Conservation (phyloP, 2,329 filamentous ascomycete genomes). For the Didymella pinodella region DNA sequence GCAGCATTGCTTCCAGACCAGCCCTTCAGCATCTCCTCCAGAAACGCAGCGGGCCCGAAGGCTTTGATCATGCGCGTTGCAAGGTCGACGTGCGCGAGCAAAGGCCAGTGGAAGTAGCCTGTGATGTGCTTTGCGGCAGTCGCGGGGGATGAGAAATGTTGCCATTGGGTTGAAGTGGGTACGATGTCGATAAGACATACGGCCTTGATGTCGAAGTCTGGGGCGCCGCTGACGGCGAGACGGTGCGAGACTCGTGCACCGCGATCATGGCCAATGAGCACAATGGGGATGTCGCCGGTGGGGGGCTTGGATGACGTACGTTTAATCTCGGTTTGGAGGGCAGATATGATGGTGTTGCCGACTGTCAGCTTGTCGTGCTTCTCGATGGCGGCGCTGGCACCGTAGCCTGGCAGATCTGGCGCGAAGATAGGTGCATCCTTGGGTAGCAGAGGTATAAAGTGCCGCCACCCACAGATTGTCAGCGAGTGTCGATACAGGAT, state of each 20-base stretch:
- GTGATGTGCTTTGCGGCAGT: constrained; percentile 52
- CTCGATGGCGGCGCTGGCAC: constrained; percentile 35
- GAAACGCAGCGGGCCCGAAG: constrained; percentile 54
- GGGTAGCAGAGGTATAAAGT: constrained; percentile 43
- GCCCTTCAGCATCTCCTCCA: constrained; percentile 46
- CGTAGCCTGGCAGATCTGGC: constrained; percentile 47
- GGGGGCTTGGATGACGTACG: constrained; percentile 23
- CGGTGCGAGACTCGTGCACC: constrained; percentile 65
- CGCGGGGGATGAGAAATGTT: constrained; percentile 50
- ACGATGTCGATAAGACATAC: constrained; percentile 47
- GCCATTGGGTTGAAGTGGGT: constrained; percentile 64
- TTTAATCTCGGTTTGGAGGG: constrained; percentile 36
- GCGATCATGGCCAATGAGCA: constrained; percentile 64
- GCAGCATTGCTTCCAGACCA: constrained; percentile 41
- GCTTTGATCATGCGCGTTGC: constrained; percentile 61
- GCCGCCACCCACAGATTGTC: constrained; percentile 37
- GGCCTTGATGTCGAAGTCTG: constrained; percentile 50
- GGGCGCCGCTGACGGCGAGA: constrained; percentile 58
- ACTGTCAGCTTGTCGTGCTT: constrained; percentile 42
- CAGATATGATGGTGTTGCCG: constrained; percentile 36
- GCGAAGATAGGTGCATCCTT: constrained; percentile 38
- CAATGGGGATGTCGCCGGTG: constrained; percentile 26
- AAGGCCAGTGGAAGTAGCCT: constrained; percentile 67
- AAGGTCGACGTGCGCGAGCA: constrained; percentile 62
- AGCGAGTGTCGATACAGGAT: not conserved